Evolutionary conservation across 805 yeast genomes (phyloP).

Genomic region (Suhomyces pyralidae): DNA sequence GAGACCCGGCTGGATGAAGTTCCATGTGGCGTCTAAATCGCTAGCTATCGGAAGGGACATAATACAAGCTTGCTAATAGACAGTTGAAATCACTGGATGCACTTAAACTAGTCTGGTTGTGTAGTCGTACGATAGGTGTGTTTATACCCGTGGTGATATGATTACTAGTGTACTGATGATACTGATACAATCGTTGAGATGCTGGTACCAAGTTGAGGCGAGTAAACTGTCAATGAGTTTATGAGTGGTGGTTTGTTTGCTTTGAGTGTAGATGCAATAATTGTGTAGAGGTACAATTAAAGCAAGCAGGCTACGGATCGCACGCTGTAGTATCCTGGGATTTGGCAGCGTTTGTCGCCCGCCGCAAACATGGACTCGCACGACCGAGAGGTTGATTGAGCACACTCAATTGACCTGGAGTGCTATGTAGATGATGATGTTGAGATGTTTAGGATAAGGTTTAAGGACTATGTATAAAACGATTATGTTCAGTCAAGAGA

Average conservation of each 20-base stretch:
- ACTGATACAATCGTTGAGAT: background rate
- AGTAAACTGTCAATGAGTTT: background rate
- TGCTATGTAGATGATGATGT: no score
- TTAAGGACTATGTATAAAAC: no score
- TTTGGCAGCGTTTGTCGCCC: background rate
- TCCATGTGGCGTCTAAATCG: slow-evolving; percentile 71
- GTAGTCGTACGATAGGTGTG: no score
- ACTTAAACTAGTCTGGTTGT: no score
- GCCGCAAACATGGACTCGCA: background rate
- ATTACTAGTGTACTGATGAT: background rate
- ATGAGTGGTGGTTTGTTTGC: background rate
- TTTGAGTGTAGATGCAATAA: background rate
- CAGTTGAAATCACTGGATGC: no score
- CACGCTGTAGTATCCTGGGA: background rate
- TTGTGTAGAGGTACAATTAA: background rate
- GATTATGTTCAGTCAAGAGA: no score
- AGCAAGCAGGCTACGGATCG: background rate
- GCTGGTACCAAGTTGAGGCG: background rate
- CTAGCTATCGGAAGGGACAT: slow-evolving; percentile 51
- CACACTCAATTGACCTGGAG: no score
- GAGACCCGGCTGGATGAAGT: slow-evolving; percentile 72
- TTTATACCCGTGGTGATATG: no score
- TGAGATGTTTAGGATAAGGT: no score
- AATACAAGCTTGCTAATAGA: no score
- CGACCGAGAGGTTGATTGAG: background rate